These are phyloP conservation scores for Fraxinus nigra DNA, from an alignment of 305 asterid genomes.

Conservation along the genomic window DNA sequence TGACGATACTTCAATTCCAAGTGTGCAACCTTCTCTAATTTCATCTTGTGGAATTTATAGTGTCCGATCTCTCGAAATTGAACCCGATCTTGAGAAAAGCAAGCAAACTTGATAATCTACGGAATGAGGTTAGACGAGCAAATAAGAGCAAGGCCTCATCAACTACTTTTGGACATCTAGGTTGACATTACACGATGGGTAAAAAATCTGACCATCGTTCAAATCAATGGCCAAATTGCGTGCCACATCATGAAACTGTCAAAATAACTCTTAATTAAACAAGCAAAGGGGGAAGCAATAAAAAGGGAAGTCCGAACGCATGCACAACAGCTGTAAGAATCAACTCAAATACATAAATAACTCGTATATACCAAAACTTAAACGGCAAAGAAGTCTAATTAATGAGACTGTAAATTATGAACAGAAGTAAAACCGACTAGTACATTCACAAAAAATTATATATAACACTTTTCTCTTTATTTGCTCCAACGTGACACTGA, in stretches of 20 bases:
- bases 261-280: too few species aligned
- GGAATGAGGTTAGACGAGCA: not conserved
- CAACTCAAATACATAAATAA: not conserved
- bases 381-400: not conserved
- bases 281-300: not conserved
- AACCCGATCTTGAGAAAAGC: too few species aligned
- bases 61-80: not conserved
- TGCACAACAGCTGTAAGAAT: not conserved
- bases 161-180: not conserved
- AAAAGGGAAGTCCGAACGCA: not conserved
- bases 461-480: constrained; percentile 27
- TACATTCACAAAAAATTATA: constrained; percentile 23
- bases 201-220: too few species aligned
- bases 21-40: not conserved
- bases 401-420: not conserved
- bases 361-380: not conserved
- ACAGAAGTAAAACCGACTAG: not conserved
- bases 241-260: too few species aligned
- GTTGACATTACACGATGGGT: too few species aligned
- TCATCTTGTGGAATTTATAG: not conserved
- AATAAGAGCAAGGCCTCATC: not conserved
- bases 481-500: constrained; percentile 20
- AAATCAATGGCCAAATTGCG: too few species aligned
- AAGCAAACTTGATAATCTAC: too few species aligned
- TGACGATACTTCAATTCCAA: not conserved